Percentiles rank a stretch among this genome's conserved stretches.
Conservation (phyloP, 106 monocot genomes). For the Dioscorea alata region DNA sequence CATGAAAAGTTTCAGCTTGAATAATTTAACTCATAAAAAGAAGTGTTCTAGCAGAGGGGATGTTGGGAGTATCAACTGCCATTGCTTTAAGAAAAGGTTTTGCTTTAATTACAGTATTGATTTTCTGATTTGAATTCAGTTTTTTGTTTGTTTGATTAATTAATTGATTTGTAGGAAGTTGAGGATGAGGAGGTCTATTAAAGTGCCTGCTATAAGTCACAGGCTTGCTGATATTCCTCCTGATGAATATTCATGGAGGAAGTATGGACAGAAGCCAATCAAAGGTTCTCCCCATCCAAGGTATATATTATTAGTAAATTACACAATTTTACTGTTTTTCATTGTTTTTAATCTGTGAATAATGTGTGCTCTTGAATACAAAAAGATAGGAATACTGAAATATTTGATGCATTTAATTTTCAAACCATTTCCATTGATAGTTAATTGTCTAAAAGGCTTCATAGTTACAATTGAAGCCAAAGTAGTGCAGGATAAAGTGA, state of each 20-base stretch:
- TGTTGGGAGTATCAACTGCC: slow-evolving; percentile 50
- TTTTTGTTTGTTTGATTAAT: background rate
- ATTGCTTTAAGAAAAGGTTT: slow-evolving; percentile 49
- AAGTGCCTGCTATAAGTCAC: slow-evolving; percentile 60
- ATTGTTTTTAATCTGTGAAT: no score
- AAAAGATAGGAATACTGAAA: no score
- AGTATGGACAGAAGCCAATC: slow-evolving; percentile 76
- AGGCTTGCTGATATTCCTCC: slow-evolving; percentile 69
- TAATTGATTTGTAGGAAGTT: slow-evolving; percentile 32
- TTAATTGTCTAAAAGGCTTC: no score
- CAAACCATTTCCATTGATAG: no score
- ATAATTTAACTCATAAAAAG: slow-evolving; percentile 22
- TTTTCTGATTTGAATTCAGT: background rate
- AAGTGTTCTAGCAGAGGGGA: slow-evolving; percentile 40
- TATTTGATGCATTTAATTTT: no score
- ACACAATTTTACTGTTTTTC: no score
- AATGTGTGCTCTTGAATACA: no score
- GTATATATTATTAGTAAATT: slow-evolving; percentile 11
- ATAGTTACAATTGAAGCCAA: no score
- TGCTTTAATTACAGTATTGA: background rate
- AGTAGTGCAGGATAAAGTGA: no score
- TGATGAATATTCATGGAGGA: slow-evolving; percentile 73
- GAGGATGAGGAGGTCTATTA: slow-evolving; percentile 51
- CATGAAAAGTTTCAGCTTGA: slow-evolving; percentile 32
- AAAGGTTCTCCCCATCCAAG: slow-evolving; percentile 78